phyloP scores from a whole-genome alignment of 129 eudicot genomes.

The Chrysanthemum makinoi region DNA sequence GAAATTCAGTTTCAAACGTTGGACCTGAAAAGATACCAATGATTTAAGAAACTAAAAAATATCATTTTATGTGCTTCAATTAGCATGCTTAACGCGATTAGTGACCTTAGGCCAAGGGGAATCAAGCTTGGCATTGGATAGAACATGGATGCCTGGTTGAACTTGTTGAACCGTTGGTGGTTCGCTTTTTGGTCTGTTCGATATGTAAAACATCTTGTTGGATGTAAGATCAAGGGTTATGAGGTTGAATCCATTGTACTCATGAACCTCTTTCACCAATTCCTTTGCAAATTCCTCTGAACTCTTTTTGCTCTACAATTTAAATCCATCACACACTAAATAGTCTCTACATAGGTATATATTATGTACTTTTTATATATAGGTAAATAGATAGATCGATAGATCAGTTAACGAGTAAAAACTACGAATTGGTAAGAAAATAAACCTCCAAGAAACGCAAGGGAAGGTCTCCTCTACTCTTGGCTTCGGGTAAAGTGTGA shows the following conservation, averaged over 20 bases:
- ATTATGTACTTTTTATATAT: neutral
- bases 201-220: constrained; percentile 63
- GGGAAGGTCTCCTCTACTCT: constrained; percentile 75
- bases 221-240: constrained; percentile 60
- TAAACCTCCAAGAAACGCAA: constrained; percentile 63
- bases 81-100: no score
- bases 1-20: constrained; percentile 43
- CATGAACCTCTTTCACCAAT: constrained; percentile 60
- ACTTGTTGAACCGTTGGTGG: constrained; percentile 52
- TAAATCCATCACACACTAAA: neutral
- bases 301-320: constrained; percentile 56
- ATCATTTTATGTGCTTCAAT: no score
- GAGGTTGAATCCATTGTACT: constrained; percentile 76
- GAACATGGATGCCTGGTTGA: constrained; percentile 69
- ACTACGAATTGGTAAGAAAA: neutral
- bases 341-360: neutral
- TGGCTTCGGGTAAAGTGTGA: constrained; percentile 44
- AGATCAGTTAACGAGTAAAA: no score
- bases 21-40: constrained; percentile 34
- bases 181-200: constrained; percentile 70
- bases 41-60: neutral
- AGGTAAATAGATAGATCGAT: no score
- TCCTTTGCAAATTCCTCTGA: constrained; percentile 65
- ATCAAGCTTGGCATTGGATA: constrained; percentile 61
- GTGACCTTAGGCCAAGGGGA: constrained; percentile 87